Base-by-base conservation (phyloP, 208 protist genomes). In the Crithidia acanthocephali region DNA sequence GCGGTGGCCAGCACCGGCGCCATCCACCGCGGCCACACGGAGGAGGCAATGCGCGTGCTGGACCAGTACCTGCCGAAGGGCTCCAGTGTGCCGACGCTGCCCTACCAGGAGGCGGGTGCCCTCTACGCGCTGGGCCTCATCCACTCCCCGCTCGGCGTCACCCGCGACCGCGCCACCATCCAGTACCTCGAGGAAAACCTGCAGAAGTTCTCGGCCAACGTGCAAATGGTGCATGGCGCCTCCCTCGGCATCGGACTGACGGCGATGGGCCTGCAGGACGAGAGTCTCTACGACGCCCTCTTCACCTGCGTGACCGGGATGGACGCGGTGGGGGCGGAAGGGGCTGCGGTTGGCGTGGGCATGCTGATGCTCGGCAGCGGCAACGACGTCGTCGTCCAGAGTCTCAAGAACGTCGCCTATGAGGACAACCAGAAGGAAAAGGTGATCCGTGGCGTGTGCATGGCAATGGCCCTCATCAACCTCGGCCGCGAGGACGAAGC, bases 351-450 rank as follows among this genome's bases (percentile, higher is more conserved):
- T n/a, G 98, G 90, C 13, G 99, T 99, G 76, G 99, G 99, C 57
- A 81, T 99, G 56, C 76, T 99, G 11, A 99, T 99, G 98, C 81
- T 99, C 16, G 99, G 99, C 63, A 98, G 92, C 45, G 97, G 85
- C 45, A 92, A 96, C 77, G 74, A 79, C 18, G 77, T 76, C 16
- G 85, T 89, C 0, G 76, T 99, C 37, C 68, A 97, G 65, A 97
- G 97, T 53, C 96, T 99, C 85, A 73, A 98, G 45, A 86, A 90
- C 60, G 95, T 97, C 20, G 95, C 90, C 15, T 77, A 74, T 32
- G 92, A 99, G 72, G 97, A 99, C 63, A 99, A 98, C 40, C 91
- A 99, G 81, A 99, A 99, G 81, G 99, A 99, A 84, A 99, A 99
- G 90, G 99, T 99, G 55, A 99, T 99, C 68, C 97, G 99, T 33